Evolutionary conservation across 139 green algal genomes (phyloP), one percentile per base, ranked within the genome.

Genomic region (Penium margaritaceum): DNA sequence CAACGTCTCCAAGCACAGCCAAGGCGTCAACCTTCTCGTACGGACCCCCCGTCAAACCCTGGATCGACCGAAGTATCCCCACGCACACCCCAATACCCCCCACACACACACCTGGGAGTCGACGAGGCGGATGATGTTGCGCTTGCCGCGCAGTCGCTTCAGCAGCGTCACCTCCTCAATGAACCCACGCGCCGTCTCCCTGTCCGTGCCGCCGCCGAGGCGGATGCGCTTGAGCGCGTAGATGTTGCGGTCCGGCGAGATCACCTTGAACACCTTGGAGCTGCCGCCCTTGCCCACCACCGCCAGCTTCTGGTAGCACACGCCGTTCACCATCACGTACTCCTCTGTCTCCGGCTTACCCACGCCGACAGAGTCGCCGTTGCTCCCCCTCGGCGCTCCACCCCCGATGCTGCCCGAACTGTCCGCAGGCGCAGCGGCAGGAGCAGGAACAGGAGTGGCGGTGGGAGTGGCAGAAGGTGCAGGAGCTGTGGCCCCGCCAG

Each of bases 101-200:
- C 55, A 63, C 55, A 36, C 55, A 12, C 55, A 63, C 24, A 88
- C 83, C 82, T 95, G 86, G 2, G 86, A 85, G 64, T 96, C 90
- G 7, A 97, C 76, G 14, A 97, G 87, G 82, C 96, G 91, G 76
- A 98, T 94, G 84, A 98, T 98, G 85, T 96, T 94, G 55, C 84
- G 74, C 36, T 89, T 85, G 62, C 88, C 87, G 2, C 81, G 60
- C 64, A 97, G 84, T 37, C 81, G 69, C 70, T 89, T 84, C 47
- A 98, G 88, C 72, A 97, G 84, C 6, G 75, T 85, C 55, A 97
- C 95, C 83, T 98, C 93, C 63, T 97, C 91, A 24, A 95, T 83
- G 72, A 98, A 98, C 21, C 93, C 93, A n/a, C 58, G 73, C 21
- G 90, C 86, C 2, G 89, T 85, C 72, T 96, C 88, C 9, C 15